Percentiles rank a stretch among this genome's conserved stretches.
Conservation (phyloP, 352 stramenopile species). For the Globisporangium uncinulatum region DNA sequence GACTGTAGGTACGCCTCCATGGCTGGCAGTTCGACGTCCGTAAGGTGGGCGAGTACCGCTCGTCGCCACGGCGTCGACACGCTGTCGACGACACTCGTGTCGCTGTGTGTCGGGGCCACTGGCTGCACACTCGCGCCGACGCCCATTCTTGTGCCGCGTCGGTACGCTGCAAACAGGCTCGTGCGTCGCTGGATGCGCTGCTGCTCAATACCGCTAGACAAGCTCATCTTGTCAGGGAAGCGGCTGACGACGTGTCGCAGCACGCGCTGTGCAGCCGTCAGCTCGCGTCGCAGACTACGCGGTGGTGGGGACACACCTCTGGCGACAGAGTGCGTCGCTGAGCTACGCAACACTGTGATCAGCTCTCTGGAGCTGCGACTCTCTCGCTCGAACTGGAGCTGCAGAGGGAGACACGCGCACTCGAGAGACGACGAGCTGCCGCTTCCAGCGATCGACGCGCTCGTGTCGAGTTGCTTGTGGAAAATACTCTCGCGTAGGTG, state of each 20-base stretch:
- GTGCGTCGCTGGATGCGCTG: conserved; percentile 34
- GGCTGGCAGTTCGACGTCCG: conserved; percentile 37
- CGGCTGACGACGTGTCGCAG: conserved; percentile 17
- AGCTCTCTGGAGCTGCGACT: neutral
- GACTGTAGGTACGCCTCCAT: conserved; percentile 41
- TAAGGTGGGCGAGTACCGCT: conserved; percentile 26
- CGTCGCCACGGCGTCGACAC: conserved; percentile 12
- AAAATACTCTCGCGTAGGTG: conserved; percentile 20
- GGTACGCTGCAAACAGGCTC: conserved; percentile 33
- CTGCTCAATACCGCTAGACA: conserved; percentile 30
- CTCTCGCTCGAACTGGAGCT: conserved; percentile 6
- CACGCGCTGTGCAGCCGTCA: conserved; percentile 13
- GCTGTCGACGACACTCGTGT: neutral
- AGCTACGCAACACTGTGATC: neutral
- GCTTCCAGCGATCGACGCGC: neutral
- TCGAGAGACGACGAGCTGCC: neutral
- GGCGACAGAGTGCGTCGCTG: neutral
- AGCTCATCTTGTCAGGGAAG: conserved; percentile 28
- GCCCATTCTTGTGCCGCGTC: conserved; percentile 12
- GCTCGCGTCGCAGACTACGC: neutral
- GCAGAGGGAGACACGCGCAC: neutral
- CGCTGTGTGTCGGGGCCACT: conserved; percentile 1
- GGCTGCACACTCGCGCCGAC: neutral
- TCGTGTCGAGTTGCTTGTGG: conserved; percentile 11
- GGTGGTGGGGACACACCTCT: too few relatives aligned